Percentiles rank a stretch among this genome's conserved stretches.
phyloP scores from a whole-genome alignment of 2,329 filamentous ascomycete genomes.

The Trichophyton mentagrophytes region DNA sequence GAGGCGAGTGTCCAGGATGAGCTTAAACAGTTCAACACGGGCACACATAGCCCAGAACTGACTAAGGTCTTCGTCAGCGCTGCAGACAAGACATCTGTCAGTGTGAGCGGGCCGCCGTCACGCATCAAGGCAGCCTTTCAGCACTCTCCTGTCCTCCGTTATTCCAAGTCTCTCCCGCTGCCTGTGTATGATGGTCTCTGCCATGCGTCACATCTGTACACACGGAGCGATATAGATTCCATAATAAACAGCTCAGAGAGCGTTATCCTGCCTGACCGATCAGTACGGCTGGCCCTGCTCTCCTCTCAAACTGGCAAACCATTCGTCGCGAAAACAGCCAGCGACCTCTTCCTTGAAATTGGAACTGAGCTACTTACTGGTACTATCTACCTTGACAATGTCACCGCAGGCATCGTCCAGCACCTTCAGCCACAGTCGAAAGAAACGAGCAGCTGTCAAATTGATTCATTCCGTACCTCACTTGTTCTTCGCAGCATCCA shows the following conservation, averaged over 20 bases:
- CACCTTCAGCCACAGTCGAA: constrained; percentile 9
- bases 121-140: constrained; percentile 17
- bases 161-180: constrained; percentile 14
- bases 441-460: constrained; percentile 9
- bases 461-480: constrained; percentile 21
- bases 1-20: neutral
- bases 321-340: constrained; percentile 10
- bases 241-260: constrained; percentile 4
- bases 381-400: constrained; percentile 15
- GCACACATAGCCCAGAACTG: constrained; percentile 7
- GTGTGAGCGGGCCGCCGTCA: constrained; percentile 19
- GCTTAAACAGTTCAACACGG: neutral
- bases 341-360: constrained; percentile 14
- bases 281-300: constrained; percentile 7
- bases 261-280: neutral
- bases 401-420: constrained; percentile 15
- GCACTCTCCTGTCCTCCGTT: constrained; percentile 15
- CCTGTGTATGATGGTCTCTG: constrained; percentile 22
- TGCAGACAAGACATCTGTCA: constrained; percentile 14
- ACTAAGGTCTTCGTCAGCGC: constrained; percentile 19
- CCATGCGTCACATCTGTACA: constrained; percentile 38
- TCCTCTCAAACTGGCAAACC: constrained; percentile 14
- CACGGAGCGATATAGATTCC: constrained; percentile 9
- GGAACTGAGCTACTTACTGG: constrained; percentile 15
- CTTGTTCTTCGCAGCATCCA: constrained; percentile 17